Evolutionary conservation across 352 stramenopile genomes (phyloP).

Genomic region (Pelagophyceae sp.): DNA sequence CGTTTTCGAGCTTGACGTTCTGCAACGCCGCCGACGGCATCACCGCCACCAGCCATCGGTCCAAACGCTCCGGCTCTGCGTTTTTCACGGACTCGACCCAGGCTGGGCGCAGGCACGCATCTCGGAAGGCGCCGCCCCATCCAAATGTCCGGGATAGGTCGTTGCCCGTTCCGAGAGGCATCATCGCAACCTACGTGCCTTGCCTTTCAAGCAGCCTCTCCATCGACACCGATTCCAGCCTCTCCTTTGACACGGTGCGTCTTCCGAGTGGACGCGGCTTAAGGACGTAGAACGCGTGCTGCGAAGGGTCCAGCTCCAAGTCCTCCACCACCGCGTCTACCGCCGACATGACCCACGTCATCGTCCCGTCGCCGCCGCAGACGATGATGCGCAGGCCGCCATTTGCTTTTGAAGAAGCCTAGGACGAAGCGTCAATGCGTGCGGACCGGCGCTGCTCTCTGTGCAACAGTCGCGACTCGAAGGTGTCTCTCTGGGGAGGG

Average conservation of each 20-base stretch:
- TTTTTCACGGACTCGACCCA: slow-evolving; percentile 33
- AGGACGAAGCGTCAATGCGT: slow-evolving; percentile 19
- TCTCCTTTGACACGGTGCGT: too few species aligned
- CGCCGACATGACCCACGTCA: slow-evolving; percentile 39
- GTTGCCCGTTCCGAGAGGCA: slow-evolving; percentile 75
- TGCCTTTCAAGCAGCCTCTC: slow-evolving; percentile 13
- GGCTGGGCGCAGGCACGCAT: slow-evolving; percentile 28
- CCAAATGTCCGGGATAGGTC: slow-evolving; percentile 69
- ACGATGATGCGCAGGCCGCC: slow-evolving; percentile 35
- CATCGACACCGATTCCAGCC: neutral
- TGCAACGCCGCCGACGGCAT: neutral
- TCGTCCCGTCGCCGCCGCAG: slow-evolving; percentile 43
- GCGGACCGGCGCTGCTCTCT: too few species aligned
- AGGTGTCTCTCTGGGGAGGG: too few species aligned
- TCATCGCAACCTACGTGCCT: slow-evolving; percentile 51
- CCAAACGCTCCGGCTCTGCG: slow-evolving; percentile 27
- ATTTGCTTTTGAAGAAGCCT: slow-evolving; percentile 26
- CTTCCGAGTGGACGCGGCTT: too few species aligned
- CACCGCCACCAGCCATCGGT: slow-evolving; percentile 31
- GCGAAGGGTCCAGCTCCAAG: neutral
- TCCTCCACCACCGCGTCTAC: slow-evolving; percentile 35
- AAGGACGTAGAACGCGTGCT: too few species aligned
- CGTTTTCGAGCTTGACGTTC: slow-evolving; percentile 18
- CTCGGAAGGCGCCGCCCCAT: slow-evolving; percentile 58
- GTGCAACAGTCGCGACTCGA: too few species aligned